Conservation (phyloP, 192 early-diverging fungal species). For the Lobulomyces angularis region DNA sequence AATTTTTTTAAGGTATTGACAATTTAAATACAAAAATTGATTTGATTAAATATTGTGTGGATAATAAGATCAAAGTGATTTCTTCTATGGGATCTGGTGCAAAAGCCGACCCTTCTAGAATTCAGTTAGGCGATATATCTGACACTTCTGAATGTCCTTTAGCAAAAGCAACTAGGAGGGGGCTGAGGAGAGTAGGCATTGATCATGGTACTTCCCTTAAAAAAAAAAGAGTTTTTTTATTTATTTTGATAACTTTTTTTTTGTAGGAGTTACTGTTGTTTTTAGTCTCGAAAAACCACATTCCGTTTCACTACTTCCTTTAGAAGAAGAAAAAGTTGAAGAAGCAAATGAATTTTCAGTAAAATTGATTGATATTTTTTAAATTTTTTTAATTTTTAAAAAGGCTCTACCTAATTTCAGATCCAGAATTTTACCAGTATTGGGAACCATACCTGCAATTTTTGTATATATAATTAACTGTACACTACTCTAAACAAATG, state of each 20-base stretch:
- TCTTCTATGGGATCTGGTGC: constrained; percentile 97
- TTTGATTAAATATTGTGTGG: constrained; percentile 73
- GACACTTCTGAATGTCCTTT: constrained; percentile 48
- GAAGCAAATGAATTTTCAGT: constrained; percentile 77
- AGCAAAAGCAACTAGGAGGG: constrained; percentile 69
- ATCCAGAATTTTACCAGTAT: constrained; percentile 14
- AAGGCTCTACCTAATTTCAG: background rate
- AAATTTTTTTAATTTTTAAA: background rate
- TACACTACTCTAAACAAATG: too few species aligned
- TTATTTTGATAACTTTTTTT: too few species aligned
- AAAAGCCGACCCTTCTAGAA: constrained; percentile 87
- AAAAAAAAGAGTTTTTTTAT: too few species aligned
- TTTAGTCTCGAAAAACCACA: constrained; percentile 94
- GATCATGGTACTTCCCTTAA: too few species aligned
- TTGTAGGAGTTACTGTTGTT: constrained; percentile 79
- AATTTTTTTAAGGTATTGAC: constrained; percentile 70
- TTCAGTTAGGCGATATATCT: constrained; percentile 92
- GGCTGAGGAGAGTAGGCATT: constrained; percentile 58
- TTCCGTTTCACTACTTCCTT: constrained; percentile 72
- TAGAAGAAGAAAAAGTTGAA: constrained; percentile 70
- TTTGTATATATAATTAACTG: constrained; percentile 93
- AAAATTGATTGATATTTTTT: constrained; percentile 2
- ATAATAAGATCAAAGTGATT: constrained; percentile 63
- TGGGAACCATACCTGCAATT: constrained; percentile 82
- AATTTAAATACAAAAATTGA: constrained; percentile 90